phyloP scores from a whole-genome alignment of 441 rosid genomes.

The Syzygium syzygioides region DNA sequence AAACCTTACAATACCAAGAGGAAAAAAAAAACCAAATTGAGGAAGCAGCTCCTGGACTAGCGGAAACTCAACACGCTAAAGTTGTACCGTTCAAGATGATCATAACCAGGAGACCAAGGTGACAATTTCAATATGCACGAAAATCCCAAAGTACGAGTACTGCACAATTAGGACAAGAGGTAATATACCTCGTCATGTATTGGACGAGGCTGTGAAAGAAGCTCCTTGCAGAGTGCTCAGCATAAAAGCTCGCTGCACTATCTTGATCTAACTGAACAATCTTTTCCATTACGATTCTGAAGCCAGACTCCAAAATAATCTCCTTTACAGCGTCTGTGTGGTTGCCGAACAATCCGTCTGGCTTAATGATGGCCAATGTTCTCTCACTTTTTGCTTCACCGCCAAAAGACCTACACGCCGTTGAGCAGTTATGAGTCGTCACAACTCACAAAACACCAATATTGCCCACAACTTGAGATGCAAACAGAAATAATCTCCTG shows the following conservation, averaged over 20 bases:
- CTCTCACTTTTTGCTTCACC: constrained; percentile 33
- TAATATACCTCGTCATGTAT: constrained; percentile 67
- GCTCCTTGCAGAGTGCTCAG: constrained; percentile 56
- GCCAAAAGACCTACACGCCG: constrained; percentile 25
- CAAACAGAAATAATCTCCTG: not conserved
- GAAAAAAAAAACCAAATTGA: not conserved
- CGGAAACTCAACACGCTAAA: not conserved
- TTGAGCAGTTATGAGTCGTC: not conserved
- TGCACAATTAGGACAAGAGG: not conserved
- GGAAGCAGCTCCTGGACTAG: not conserved
- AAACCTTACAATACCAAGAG: not conserved
- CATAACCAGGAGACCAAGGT: not conserved
- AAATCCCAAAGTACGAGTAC: not conserved
- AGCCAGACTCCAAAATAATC: constrained; percentile 44
- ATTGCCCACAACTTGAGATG: not conserved
- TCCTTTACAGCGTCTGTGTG: constrained; percentile 45
- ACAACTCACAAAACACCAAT: not conserved
- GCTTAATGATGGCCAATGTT: constrained; percentile 76
- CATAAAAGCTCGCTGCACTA: constrained; percentile 51
- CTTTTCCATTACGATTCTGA: constrained; percentile 46
- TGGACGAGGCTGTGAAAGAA: constrained; percentile 62
- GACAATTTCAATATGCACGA: not conserved
- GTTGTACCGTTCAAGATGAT: not conserved
- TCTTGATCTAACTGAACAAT: constrained; percentile 46
- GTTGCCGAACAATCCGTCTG: constrained; percentile 75